Base-by-base conservation (phyloP, 2,329 filamentous ascomycete species). In the Ophiocordyceps camponoti-floridani region DNA sequence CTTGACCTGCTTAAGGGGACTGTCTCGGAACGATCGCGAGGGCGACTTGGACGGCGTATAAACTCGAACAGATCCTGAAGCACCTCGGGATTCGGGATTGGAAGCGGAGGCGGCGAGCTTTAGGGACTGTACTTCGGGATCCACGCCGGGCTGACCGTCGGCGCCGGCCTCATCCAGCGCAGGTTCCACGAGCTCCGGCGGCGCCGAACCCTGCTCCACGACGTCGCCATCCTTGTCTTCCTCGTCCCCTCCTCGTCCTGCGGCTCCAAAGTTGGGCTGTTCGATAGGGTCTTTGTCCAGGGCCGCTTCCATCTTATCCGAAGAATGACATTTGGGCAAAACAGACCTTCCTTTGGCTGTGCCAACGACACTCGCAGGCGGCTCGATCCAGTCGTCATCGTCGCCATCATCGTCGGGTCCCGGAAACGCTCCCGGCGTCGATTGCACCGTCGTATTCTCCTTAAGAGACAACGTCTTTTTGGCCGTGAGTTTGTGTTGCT, bases 1-100 rank as follows among this genome's bases (percentile, higher is more conserved):
- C 65, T 94, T 96, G 27, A 91, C 88, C 44, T 91, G 86, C 61
- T 88, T 94, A 47, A 95, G 62, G 5, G 86, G 86, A 47, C 82
- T 89, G 51, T 93, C 87, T 8, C 71, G 68, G 53, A 75, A 68
- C 43, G 58, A 65, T 45, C 74, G 64, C 5, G 71, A 67, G 0
- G 74, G 73, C 1, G 76, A 78, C 51, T 76, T 77, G 3, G 64
- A 58, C 50, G 72, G 65, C 59, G 73, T 64, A 59, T 71, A 53
- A 14, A 73, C 55, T 9, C 49, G 53, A 13, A 58, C 57, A 7
- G 56, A 50, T 47, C 71, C 68, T 0, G 58, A 48, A 8, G 68
- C 79, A 12, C 75, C 68, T 9, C 62, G 63, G 26, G 72, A 58
- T 16, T 67, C 57, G 7, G 72, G 67, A 47, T 77, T 75, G 0